These are phyloP conservation scores for Aspergillus quadricinctus DNA, from an alignment of 2,329 filamentous ascomycete species.

Conservation along the genomic window DNA sequence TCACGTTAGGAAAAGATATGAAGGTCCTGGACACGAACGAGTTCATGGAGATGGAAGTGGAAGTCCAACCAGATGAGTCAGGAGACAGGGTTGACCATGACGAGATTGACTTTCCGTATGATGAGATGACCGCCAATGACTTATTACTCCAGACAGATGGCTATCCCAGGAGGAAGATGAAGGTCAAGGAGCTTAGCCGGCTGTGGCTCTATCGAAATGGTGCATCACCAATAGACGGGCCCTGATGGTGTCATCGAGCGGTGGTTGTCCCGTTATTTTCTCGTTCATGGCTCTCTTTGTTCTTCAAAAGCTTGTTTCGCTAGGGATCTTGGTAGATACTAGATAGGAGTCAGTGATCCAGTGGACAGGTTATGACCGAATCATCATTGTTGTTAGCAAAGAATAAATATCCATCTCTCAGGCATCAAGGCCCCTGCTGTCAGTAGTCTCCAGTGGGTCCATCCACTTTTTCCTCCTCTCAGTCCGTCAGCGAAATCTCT, in stretches of 20 bases:
- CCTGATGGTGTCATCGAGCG: neutral
- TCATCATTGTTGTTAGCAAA: neutral
- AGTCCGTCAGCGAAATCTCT: neutral
- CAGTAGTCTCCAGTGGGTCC: no score
- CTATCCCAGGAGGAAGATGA: constrained; percentile 5
- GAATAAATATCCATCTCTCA: neutral
- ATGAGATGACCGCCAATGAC: constrained; percentile 3
- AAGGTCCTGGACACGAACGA: constrained; percentile 27
- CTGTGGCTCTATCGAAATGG: constrained; percentile 41
- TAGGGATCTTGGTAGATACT: no score
- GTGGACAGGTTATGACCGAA: no score
- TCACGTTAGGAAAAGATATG: constrained; percentile 28
- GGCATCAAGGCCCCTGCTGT: neutral
- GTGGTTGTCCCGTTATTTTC: neutral
- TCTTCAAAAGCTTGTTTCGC: neutral
- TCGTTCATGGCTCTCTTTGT: neutral
- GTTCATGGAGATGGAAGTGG: constrained; percentile 33
- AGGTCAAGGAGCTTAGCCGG: constrained; percentile 36
- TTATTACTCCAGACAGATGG: neutral
- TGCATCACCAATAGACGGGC: constrained; percentile 16
- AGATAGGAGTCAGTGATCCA: no score
- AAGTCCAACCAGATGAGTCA: constrained; percentile 4
- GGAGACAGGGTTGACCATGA: neutral
- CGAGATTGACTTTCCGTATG: neutral
- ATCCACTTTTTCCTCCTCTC: neutral